Evolutionary conservation across 2,329 filamentous ascomycete genomes (phyloP), one percentile per base, ranked within the genome.

Genomic region (Blumeriella jaapii): DNA sequence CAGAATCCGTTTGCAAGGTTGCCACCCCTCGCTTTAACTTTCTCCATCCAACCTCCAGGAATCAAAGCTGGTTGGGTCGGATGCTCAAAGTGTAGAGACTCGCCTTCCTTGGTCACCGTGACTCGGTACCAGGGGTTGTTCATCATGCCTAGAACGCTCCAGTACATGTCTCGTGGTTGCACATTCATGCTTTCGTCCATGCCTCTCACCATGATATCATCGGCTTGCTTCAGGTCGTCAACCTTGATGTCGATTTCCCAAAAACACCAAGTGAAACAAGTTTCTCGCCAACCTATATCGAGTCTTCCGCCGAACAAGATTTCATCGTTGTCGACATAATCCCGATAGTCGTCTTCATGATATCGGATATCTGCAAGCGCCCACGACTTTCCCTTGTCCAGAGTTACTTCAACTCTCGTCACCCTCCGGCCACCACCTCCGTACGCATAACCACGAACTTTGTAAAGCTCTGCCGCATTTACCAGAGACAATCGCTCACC

Each of bases 131-230:
- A 95, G 0, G 84, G 82, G 50, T 94, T 94, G 60, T 94, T 94
- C 87, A 95, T 94, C 87, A 95, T 95, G 0, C 87, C 86, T 24
- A 94, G 62, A 2, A 93, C 85, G 41, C 76, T 86, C 87, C 87
- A 95, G 61, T 94, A 94, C 83, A 94, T 91, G 51, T 95, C 87
- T 42, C 83, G 70, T 4, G 87, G 87, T 55, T 93, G 85, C 0
- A 83, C 64, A 58, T 82, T 83, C 73, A 94, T 79, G 36, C 78
- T 72, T 46, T 94, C 87, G 48, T 95, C 87, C 85, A 94, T 93
- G 4, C 79, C 80, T 28, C 87, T 70, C 4, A 93, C 76, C 52
- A 93, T 68, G 23, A 95, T 74, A 50, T 86, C 84, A 27, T 75
- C 70, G 1, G 82, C 71, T 2, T 60, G 60, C 25, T 64, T 62